Evolutionary conservation across 2,329 filamentous ascomycete genomes (phyloP).

Genomic region (Cladosporium sp.): DNA sequence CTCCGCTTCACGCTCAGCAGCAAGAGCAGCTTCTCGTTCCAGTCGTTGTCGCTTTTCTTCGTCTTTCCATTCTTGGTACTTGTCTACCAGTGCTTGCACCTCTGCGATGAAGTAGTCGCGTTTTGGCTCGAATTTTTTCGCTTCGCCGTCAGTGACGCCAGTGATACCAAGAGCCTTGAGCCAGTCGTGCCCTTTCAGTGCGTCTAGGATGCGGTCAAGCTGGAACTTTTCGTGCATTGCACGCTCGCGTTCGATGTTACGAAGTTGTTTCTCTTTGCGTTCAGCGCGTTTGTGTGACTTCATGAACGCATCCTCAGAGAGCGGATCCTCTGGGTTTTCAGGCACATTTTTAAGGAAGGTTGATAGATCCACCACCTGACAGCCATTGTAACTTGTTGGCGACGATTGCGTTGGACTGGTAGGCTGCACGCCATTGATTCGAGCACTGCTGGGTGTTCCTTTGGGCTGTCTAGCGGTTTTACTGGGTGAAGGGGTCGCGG

Average conservation of each 20-base stretch:
- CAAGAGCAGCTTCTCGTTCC: constrained; percentile 63
- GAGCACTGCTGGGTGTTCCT: constrained; percentile 5
- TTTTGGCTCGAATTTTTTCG: constrained; percentile 81
- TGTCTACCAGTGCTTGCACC: constrained; percentile 75
- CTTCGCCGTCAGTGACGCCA: constrained; percentile 76
- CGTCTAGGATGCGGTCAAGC: constrained; percentile 67
- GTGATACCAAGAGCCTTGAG: constrained; percentile 85
- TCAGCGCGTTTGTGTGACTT: constrained; percentile 58
- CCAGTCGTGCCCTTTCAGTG: constrained; percentile 89
- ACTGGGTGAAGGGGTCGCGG: constrained; percentile 1
- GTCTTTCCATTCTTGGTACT: constrained; percentile 82
- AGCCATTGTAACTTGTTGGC: constrained; percentile 1
- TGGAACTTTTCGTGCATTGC: constrained; percentile 64
- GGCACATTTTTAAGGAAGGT: constrained; percentile 25
- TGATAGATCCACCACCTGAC: constrained; percentile 6
- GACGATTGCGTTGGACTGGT: not conserved
- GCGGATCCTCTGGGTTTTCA: constrained; percentile 47
- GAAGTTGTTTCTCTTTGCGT: constrained; percentile 63
- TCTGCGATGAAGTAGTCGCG: constrained; percentile 80
- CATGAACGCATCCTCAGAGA: constrained; percentile 53
- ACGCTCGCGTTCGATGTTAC: constrained; percentile 63
- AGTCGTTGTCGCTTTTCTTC: constrained; percentile 81
- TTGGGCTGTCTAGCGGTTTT: constrained; percentile 5
- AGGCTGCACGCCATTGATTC: not conserved
- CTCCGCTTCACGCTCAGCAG: constrained; percentile 45